Evolutionary conservation across 768 basidiomycete species (phyloP).

Genomic region (Boletus tylopilopsis): DNA sequence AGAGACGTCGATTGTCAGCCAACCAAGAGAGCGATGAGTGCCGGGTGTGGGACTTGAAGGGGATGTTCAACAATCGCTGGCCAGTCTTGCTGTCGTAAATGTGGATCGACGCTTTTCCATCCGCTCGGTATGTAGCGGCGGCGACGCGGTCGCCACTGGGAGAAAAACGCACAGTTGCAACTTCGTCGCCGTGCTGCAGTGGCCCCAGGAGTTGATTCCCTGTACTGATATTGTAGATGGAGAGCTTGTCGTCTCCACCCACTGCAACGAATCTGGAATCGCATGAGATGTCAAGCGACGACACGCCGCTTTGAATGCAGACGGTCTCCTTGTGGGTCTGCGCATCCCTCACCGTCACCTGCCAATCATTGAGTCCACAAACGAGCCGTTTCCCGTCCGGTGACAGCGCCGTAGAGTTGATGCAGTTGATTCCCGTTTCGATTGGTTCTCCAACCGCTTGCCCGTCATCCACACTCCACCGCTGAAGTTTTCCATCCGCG

Average conservation of each 20-base stretch:
- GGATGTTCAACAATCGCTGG: not conserved
- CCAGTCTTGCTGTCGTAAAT: not conserved
- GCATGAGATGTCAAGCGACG: not conserved
- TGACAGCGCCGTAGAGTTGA: not conserved
- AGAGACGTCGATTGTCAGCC: not conserved
- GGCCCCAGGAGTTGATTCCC: not conserved
- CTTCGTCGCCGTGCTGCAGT: not conserved
- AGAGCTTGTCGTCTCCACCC: not conserved
- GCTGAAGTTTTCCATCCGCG: not conserved
- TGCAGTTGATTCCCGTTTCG: not conserved
- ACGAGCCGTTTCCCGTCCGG: not conserved
- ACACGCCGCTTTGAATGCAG: not conserved
- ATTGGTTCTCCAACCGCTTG: not conserved
- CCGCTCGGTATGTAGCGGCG: not conserved
- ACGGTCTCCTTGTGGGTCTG: not conserved
- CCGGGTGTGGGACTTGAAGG: not conserved
- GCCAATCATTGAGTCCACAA: not conserved
- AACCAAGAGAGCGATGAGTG: not conserved
- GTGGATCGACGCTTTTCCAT: not conserved
- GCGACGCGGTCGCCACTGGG: conserved; percentile 3
- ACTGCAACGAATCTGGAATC: not conserved
- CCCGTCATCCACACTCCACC: not conserved
- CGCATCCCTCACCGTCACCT: not conserved
- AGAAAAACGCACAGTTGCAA: not conserved
- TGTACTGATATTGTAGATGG: not conserved